These are phyloP conservation scores for Trichoderma erinaceum DNA, from an alignment of 495 filamentous ascomycete genomes.

Conservation along the genomic window DNA sequence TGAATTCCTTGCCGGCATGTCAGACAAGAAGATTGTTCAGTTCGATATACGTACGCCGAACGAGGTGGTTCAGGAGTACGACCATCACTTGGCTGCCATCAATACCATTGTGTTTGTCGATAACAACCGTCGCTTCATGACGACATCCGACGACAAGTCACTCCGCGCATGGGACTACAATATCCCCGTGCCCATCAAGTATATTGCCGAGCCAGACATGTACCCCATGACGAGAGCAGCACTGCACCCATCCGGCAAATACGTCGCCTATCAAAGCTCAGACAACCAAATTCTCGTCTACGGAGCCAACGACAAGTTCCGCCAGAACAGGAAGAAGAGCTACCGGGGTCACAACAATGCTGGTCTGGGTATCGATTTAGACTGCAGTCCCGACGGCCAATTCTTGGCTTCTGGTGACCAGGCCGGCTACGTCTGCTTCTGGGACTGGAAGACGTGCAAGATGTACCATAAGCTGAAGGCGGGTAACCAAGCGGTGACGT, in stretches of 20 bases:
- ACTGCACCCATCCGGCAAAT: conserved; percentile 81
- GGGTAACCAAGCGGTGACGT: conserved; percentile 70
- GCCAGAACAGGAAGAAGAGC: conserved; percentile 93
- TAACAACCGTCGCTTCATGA: conserved; percentile 91
- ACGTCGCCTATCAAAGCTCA: conserved; percentile 82
- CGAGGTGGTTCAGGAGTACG: conserved; percentile 92
- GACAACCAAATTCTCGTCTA: conserved; percentile 98
- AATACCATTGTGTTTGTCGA: conserved; percentile 98
- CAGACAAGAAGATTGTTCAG: conserved; percentile 97
- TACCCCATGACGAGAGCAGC: conserved; percentile 79
- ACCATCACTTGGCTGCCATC: conserved; percentile 94
- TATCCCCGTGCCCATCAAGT: conserved; percentile 68
- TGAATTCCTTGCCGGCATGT: conserved; percentile 94
- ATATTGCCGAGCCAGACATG: conserved; percentile 95
- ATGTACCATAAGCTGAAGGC: conserved; percentile 94
- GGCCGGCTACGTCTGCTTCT: conserved; percentile 86
- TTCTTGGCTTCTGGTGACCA: conserved; percentile 79
- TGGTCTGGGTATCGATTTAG: conserved; percentile 86
- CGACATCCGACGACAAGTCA: conserved; percentile 93
- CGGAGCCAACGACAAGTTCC: conserved; percentile 86
- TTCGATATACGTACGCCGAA: conserved; percentile 78
- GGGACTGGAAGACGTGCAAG: conserved; percentile 98
- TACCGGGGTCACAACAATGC: conserved; percentile 95
- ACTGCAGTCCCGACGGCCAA: conserved; percentile 83
- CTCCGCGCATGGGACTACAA: conserved; percentile 96